Evolutionary conservation across 768 basidiomycete species (phyloP), one percentile per base, ranked within the genome.

Genomic region (Gloeostereum incarnatum): DNA sequence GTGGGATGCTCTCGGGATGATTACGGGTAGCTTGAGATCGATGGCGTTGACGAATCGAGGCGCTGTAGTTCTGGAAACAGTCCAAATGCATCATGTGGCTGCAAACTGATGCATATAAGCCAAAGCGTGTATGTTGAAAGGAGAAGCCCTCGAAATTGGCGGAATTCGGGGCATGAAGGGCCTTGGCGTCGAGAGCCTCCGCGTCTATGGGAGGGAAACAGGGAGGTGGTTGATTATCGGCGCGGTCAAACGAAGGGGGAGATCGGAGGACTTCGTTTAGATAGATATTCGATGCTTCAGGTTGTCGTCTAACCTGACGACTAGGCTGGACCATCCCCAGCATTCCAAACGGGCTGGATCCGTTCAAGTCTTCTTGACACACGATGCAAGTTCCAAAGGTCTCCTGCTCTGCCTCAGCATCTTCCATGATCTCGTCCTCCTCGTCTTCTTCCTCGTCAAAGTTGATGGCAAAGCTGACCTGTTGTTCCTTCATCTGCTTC

Each of bases 31-130:
- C 78, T 49, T 98, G 94, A 0, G 82, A 69, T 6, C 85, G 74
- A 53, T 94, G 91, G 9, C 93, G 82, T 44, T 85, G 81, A 31
- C 88, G 74, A 38, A 97, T 81, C 13, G 92, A 93, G 2, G 72
- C 55, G 46, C 76, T 91, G 57, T 97, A 98, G 2, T 82, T 81
- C 35, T 83, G 81, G 66, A 97, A 94, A 59, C 96, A 98, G 29
- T 84, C 78, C 44, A 93, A 61, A 60, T 99, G 96, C 92, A 99
- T 98, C 71, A 93, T 78, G 54, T 98, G 96, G 22, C 82, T 90
- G 57, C 94, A 98, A 26, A 90, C 81, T 1, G 92, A 91, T 7
- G 81, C 63, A 52, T 92, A 71, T 9, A 97, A 65, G 2, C 92
- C 92, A 53, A 94, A 94, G 19, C 81, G 79, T 2, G 83, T 84